Conservation (phyloP, 495 filamentous ascomycete species). For the Podospora anserina region DNA sequence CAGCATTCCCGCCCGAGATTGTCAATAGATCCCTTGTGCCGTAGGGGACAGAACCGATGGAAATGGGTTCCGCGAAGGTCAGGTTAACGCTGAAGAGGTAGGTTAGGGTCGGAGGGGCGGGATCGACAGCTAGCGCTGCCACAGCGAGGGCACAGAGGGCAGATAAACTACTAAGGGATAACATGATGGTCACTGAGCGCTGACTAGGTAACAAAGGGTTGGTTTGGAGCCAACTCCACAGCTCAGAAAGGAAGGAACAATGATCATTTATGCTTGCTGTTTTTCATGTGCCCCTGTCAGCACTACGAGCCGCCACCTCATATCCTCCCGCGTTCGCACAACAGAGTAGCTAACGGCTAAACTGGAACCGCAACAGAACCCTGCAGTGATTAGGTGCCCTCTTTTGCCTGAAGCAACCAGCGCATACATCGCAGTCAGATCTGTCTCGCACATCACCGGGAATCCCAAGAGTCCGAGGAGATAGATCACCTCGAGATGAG, state of each 20-base stretch:
- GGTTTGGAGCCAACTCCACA: neutral
- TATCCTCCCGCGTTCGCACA: neutral
- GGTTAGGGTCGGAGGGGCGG: slow-evolving; percentile 16
- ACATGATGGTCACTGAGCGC: no score
- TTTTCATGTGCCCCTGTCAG: neutral
- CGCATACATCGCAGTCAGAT: neutral
- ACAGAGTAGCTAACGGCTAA: neutral
- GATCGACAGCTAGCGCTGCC: slow-evolving; percentile 5
- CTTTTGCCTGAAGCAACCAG: slow-evolving; percentile 4
- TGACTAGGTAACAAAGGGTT: neutral
- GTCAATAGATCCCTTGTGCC: slow-evolving; percentile 21
- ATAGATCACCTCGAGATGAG: neutral
- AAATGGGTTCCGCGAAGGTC: slow-evolving; percentile 21
- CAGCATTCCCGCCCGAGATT: slow-evolving; percentile 25
- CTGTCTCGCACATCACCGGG: neutral
- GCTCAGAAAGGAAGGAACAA: neutral
- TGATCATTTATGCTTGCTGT: neutral
- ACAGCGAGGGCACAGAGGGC: slow-evolving; percentile 13
- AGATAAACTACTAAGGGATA: neutral
- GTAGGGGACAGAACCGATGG: slow-evolving; percentile 22
- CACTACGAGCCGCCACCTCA: neutral
- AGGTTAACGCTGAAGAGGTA: slow-evolving; percentile 29
- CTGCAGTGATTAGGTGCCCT: neutral
- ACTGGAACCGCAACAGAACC: neutral
- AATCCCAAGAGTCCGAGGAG: neutral